Evolutionary conservation across 352 stramenopile species (phyloP).

Genomic region (Globisporangium cystogenes): DNA sequence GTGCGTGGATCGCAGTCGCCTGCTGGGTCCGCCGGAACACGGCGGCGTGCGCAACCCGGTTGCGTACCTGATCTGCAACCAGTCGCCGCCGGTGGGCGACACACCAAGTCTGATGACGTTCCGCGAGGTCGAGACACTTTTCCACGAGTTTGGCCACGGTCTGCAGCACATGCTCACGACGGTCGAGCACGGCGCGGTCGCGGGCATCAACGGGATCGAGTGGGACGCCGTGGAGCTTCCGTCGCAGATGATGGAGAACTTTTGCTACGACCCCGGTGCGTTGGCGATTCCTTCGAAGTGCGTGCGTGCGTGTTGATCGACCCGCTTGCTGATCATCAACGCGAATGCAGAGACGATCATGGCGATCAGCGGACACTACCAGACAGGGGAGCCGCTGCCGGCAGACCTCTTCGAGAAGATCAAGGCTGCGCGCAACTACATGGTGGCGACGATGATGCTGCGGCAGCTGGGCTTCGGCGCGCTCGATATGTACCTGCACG

Average conservation of each 20-base stretch:
- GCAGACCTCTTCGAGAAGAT: slow-evolving; percentile 96
- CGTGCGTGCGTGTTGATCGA: too few species aligned
- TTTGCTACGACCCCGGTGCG: slow-evolving; percentile 92
- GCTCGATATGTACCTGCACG: slow-evolving; percentile 84
- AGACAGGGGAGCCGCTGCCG: slow-evolving; percentile 89
- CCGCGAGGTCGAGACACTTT: slow-evolving; percentile 95
- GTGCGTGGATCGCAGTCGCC: slow-evolving; percentile 91
- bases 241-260: slow-evolving; percentile 99
- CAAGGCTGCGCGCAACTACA: slow-evolving; percentile 92
- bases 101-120: slow-evolving; percentile 98
- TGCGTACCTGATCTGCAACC: slow-evolving; percentile 98
- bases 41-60: slow-evolving; percentile 86
- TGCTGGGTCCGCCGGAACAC: slow-evolving; percentile 58
- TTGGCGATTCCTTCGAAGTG: too few species aligned
- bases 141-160: slow-evolving; percentile 96
- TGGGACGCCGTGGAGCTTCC: slow-evolving; percentile 98
- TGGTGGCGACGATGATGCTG: slow-evolving; percentile 93
- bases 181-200: slow-evolving; percentile 93
- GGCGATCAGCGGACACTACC: slow-evolving; percentile 76
- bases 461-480: slow-evolving; percentile 95
- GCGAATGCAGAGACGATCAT: slow-evolving; percentile 69
- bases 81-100: slow-evolving; percentile 89
- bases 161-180: slow-evolving; percentile 99
- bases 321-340: too few species aligned
- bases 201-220: slow-evolving; percentile 97